Evolutionary conservation across 2,329 filamentous ascomycete genomes (phyloP), one percentile per base, ranked within the genome.

Genomic region (Paraphoma sp.): DNA sequence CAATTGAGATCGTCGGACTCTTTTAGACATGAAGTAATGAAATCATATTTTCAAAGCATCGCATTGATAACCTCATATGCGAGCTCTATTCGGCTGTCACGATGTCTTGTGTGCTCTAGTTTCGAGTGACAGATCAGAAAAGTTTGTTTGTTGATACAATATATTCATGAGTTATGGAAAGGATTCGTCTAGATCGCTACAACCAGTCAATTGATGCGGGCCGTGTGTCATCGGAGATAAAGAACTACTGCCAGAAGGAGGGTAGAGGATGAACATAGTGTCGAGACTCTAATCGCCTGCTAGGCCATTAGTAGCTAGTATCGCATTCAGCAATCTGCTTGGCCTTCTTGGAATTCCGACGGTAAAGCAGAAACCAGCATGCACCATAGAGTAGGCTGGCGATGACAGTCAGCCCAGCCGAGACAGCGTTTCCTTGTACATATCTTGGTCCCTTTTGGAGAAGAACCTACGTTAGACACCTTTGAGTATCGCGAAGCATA

Each of bases 331-430:
- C 59, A 52, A 67, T 64, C 44, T 67, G 33, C 56, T 68, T 69
- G 14, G 53, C 68, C 57, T 75, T 75, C 51, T 64, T 52, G 43
- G 48, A 29, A 60, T 74, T 75, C 45, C 72, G 56, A 6, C 58
- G 50, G 23, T 59, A 41, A 5, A 76, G 63, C 38, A 76, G 45
- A 17, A 72, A 53, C 63, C 66, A 76, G n/a, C 58, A 62, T 3
- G 57, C 30, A 17, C 40, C 57, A 41, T 59, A 60, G n/a, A 71
- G 58, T 43, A 61, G 47, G 3, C 50, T 57, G 16, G 72, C 71
- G 12, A 72, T 60, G 43, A 65, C 48, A 29, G 60, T 62, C 16
- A 74, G 50, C 17, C 69, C 71, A 41, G 60, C 59, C 6, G 62
- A 65, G 23, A 23, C 23, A 23, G 23, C 23, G 23, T 23, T 23